phyloP scores from a whole-genome alignment of 139 green algal species.

The Coelastrella sp. region DNA sequence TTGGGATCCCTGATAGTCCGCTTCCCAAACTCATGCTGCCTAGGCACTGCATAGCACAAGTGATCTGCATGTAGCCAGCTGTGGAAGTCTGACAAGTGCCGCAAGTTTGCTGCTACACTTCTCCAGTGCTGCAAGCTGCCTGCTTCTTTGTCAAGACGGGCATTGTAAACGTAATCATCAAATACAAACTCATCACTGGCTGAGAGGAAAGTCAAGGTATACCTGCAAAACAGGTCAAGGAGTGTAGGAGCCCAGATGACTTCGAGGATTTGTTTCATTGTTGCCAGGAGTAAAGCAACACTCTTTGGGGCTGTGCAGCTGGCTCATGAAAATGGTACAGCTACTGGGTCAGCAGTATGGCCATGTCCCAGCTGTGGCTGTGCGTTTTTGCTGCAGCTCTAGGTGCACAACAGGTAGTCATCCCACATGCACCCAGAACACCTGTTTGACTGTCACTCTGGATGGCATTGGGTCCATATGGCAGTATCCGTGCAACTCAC shows the following conservation, averaged over 20 bases:
- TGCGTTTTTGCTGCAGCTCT: no score
- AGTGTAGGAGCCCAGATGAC: no score
- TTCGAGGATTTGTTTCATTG: no score
- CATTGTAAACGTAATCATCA: constrained; percentile 57
- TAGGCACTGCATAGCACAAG: constrained; percentile 80
- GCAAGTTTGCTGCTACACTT: constrained; percentile 49
- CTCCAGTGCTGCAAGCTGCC: constrained; percentile 63
- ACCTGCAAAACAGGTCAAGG: constrained; percentile 9
- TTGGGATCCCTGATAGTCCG: constrained; percentile 52
- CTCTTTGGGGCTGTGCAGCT: no score
- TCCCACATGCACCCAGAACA: no score
- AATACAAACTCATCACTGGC: constrained; percentile 74
- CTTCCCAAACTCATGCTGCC: constrained; percentile 70
- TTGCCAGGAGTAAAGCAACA: no score
- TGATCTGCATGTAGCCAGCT: constrained; percentile 79
- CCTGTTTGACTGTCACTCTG: no score
- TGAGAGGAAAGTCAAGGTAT: constrained; percentile 50
- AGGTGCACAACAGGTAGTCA: no score
- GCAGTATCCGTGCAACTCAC: constrained; percentile 6
- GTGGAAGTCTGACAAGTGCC: constrained; percentile 66
- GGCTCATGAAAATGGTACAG: no score
- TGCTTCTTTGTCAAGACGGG: constrained; percentile 63
- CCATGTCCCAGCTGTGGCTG: no score
- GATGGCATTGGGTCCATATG: no score
- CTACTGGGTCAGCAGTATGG: no score